A percentile compares a stretch with the other conserved stretches of the same genome.
Evolutionary conservation across 2,329 filamentous ascomycete genomes (phyloP).

Genomic region (Aspergillus hortae): DNA sequence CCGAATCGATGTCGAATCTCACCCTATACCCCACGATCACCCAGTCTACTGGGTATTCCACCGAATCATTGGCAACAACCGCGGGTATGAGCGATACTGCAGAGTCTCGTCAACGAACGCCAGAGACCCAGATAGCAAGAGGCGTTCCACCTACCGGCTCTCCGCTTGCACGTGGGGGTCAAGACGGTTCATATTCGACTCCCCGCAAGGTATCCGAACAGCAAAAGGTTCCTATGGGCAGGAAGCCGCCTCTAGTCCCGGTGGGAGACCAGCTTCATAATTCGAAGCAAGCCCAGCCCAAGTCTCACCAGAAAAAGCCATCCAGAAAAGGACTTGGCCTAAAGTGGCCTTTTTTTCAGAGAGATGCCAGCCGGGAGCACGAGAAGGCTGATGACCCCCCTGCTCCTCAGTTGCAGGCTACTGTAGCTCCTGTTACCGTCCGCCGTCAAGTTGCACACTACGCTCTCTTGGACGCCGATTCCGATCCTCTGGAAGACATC

Average conservation of each 20-base stretch:
- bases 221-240: background rate
- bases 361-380: slow-evolving; percentile 26
- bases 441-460: slow-evolving; percentile 55
- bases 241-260: background rate
- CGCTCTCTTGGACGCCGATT: slow-evolving; percentile 50
- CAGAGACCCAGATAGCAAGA: too few species aligned
- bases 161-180: too few species aligned
- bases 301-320: slow-evolving; percentile 16
- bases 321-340: slow-evolving; percentile 35
- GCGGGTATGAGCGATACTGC: slow-evolving; percentile 13
- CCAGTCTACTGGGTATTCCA: slow-evolving; percentile 28
- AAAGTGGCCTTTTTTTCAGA: slow-evolving; percentile 59
- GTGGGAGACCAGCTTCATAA: background rate
- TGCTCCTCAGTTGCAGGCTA: slow-evolving; percentile 36
- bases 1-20: slow-evolving; percentile 25
- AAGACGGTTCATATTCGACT: too few species aligned
- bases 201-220: too few species aligned
- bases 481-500: slow-evolving; percentile 39
- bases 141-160: too few species aligned
- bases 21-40: slow-evolving; percentile 17
- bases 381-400: slow-evolving; percentile 18
- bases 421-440: slow-evolving; percentile 34
- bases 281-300: background rate
- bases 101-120: too few species aligned
- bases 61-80: slow-evolving; percentile 30